A percentile compares a stretch with the other conserved stretches of the same genome.
phyloP scores from a whole-genome alignment of 345 rosid genomes.

The Ceriops tagal region DNA sequence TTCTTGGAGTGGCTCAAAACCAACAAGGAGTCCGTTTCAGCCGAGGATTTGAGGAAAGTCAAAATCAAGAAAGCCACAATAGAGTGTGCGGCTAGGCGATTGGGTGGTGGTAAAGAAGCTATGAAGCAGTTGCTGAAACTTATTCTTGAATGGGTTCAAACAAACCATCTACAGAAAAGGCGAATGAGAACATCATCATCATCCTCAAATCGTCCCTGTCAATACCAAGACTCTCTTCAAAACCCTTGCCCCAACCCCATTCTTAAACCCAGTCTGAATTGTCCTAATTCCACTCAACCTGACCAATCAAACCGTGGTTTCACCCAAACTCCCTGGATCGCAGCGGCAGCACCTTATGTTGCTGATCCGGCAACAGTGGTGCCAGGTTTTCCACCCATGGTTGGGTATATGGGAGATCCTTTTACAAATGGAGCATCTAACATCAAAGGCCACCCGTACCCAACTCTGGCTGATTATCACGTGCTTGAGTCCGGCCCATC shows the following conservation, averaged over 20 bases:
- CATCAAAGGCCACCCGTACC: conserved; percentile 30
- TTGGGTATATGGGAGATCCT: conserved; percentile 43
- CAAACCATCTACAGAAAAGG: conserved; percentile 70
- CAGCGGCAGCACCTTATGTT: conserved; percentile 32
- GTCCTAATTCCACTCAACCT: conserved; percentile 18
- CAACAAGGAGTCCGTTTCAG: conserved; percentile 79
- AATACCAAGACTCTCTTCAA: conserved; percentile 42
- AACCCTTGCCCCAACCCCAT: conserved; percentile 32
- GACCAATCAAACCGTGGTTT: conserved; percentile 43
- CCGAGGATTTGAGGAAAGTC: conserved; percentile 83
- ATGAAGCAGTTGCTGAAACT: conserved; percentile 92
- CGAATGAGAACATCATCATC: conserved; percentile 31
- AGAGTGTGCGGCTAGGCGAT: conserved; percentile 75
- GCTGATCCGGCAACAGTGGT: conserved; percentile 29
- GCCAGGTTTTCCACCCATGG: conserved; percentile 31
- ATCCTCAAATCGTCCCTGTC: conserved; percentile 18
- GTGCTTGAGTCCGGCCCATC: conserved; percentile 47
- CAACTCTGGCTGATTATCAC: conserved; percentile 32
- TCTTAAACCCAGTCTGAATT: conserved; percentile 26
- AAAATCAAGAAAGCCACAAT: conserved; percentile 94
- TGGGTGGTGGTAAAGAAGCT: conserved; percentile 92
- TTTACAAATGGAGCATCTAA: conserved; percentile 34
- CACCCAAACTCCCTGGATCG: conserved; percentile 45
- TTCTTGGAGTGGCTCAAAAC: conserved; percentile 91
- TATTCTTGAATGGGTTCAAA: conserved; percentile 96